Evolutionary conservation across 805 yeast species (phyloP), one percentile per base, ranked within the genome.

Genomic region (Saturnispora gosingensis): DNA sequence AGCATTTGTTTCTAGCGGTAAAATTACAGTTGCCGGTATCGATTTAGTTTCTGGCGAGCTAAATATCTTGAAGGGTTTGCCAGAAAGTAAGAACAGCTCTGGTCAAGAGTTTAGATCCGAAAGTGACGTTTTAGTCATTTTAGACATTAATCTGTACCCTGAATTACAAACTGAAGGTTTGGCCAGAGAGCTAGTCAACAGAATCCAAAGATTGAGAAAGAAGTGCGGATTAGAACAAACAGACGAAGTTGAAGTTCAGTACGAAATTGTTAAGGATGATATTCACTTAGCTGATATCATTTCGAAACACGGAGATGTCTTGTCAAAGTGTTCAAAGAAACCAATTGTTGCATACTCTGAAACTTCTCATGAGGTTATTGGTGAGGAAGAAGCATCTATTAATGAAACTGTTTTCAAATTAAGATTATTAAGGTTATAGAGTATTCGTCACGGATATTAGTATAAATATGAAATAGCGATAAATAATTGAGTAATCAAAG

Each of bases 151-250:
- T 59, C 72, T 89, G 51, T 85, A 93, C 66, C 88, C 88, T 42
- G 96, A 90, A 60, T 77, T 91, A 68, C 83, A 84, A 72, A 82
- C 87, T 46, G 98, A 93, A 74, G 98, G 98, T 68, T 76, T 87
- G 61, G 96, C 97, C 6, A 88, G 99, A 75, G 98, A 93, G 71
- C 77, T 93, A 65, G 80, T 93, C 64, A 93, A 93, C 80, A 89
- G 99, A 72, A 88, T 93, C 59, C 99, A 93, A 77, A 85, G 96
- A 70, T 80, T 90, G 66, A 85, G 99, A 73, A 93, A 93, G 84
- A 89, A 90, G 78, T 89, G 87, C 57, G 96, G 96, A 34, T 77
- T 93, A 64, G 86, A 86, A 65, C 90, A 95, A 56, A 91, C 97
- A 44, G 99, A 93, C 67, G 99, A 93, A 60, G 95, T 93, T 48